phyloP scores from a whole-genome alignment of 768 basidiomycete species.

The Tricholoma hemisulphureum region DNA sequence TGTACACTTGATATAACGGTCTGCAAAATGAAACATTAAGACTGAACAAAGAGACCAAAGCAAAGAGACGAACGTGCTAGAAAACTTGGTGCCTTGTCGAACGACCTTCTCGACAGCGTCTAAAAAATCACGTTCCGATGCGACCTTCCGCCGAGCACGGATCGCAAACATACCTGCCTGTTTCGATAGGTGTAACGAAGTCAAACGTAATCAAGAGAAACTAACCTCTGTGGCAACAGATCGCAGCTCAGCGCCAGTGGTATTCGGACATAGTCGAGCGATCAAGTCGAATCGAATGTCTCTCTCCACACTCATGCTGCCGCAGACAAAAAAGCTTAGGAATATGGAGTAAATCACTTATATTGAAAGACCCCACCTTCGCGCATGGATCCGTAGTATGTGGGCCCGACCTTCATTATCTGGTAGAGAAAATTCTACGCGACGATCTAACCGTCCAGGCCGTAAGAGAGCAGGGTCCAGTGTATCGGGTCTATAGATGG shows the following conservation, averaged over 20 bases:
- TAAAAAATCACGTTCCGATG: conserved; percentile 95
- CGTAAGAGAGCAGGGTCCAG: conserved; percentile 95
- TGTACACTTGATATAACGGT: conserved; percentile 91
- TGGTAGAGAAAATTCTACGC: conserved; percentile 95
- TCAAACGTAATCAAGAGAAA: conserved; percentile 1
- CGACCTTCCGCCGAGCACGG: conserved; percentile 92
- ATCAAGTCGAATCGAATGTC: conserved; percentile 98
- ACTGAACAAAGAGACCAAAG: conserved; percentile 4
- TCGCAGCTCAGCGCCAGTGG: conserved; percentile 96
- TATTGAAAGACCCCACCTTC: conserved; percentile 48
- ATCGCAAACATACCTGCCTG: conserved; percentile 99
- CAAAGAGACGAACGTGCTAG: conserved; percentile 73
- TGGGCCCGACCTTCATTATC: conserved; percentile 96
- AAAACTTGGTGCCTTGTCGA: conserved; percentile 96
- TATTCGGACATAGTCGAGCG: conserved; percentile 94
- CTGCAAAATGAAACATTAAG: conserved; percentile 36
- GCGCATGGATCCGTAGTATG: conserved; percentile 93
- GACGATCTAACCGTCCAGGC: conserved; percentile 92
- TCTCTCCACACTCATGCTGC: conserved; percentile 94
- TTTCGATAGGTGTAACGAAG: neutral
- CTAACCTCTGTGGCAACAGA: conserved; percentile 93
- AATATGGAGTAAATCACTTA: neutral
- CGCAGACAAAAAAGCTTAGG: conserved; percentile 5
- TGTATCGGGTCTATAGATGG: conserved; percentile 78
- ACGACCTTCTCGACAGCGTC: conserved; percentile 99